These are phyloP conservation scores for Pulveroboletus sp. DNA, from an alignment of 768 basidiomycete genomes.

Conservation along the genomic window DNA sequence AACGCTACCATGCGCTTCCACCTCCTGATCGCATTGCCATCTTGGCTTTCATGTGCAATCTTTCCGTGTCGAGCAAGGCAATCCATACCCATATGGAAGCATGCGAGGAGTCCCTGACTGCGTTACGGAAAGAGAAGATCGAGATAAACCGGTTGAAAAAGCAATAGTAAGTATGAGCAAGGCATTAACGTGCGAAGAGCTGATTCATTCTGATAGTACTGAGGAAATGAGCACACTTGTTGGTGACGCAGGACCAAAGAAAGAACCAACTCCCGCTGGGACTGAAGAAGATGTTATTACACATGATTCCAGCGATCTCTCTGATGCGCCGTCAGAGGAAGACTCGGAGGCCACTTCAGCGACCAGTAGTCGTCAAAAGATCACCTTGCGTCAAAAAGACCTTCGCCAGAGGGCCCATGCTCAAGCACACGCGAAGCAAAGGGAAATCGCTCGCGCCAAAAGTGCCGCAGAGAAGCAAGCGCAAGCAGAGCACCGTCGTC, in stretches of 20 bases:
- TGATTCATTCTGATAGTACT: constrained; percentile 39
- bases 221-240: constrained; percentile 72
- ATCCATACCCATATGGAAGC: constrained; percentile 88
- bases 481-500: constrained; percentile 74
- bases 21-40: constrained; percentile 82
- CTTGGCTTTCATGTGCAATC: constrained; percentile 83
- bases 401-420: constrained; percentile 54
- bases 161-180: constrained; percentile 62
- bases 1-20: constrained; percentile 73
- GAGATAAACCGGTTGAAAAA: constrained; percentile 91
- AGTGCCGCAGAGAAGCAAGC: constrained; percentile 80
- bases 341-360: constrained; percentile 59
- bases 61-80: constrained; percentile 86
- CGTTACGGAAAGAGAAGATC: constrained; percentile 91
- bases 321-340: constrained; percentile 64
- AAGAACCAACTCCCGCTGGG: constrained; percentile 40
- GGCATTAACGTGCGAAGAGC: constrained; percentile 8
- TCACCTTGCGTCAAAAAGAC: constrained; percentile 48
- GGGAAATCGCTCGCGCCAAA: constrained; percentile 76
- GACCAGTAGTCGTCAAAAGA: constrained; percentile 39
- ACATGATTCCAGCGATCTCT: constrained; percentile 70
- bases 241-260: constrained; percentile 51
- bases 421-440: constrained; percentile 67
- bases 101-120: constrained; percentile 86
- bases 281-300: constrained; percentile 54